Evolutionary conservation across 179 eudicot genomes (phyloP).

Genomic region (Heliamphora pulchella): DNA sequence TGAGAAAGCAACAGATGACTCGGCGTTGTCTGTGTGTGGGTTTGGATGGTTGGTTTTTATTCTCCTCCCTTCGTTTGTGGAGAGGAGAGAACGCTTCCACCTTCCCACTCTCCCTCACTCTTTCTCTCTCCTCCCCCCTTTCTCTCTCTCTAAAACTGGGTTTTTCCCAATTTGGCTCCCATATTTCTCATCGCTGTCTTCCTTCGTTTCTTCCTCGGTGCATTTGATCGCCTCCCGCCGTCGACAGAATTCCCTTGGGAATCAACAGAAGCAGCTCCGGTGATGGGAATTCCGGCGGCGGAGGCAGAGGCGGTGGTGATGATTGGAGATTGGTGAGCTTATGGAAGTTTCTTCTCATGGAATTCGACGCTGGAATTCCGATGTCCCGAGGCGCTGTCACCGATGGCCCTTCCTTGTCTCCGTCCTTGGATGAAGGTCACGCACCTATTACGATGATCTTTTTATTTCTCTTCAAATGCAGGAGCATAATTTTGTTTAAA

Average conservation of each 20-base stretch:
- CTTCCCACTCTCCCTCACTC: background rate
- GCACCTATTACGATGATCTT: background rate
- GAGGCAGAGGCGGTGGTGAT: background rate
- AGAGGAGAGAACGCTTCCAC: constrained; percentile 15
- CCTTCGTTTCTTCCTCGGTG: background rate
- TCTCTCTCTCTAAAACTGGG: background rate
- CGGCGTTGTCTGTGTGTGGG: background rate
- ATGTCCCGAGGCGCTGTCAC: constrained; percentile 13
- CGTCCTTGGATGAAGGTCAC: constrained; percentile 19
- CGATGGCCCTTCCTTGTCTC: constrained; percentile 11
- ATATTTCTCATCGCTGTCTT: background rate
- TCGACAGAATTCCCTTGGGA: background rate
- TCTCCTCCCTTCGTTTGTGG: constrained; percentile 16
- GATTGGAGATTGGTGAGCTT: constrained; percentile 1
- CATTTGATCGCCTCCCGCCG: constrained; percentile 10
- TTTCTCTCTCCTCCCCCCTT: background rate
- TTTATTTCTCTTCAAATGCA: background rate
- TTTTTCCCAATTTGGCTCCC: background rate
- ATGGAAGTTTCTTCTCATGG: constrained; percentile 12
- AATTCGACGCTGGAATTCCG: constrained; percentile 21
- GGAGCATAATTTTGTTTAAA: background rate
- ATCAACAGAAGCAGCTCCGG: background rate
- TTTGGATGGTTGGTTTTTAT: constrained; percentile 19
- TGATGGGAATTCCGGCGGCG: background rate
- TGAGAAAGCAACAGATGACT: too few species aligned